These are phyloP conservation scores for Cicer cuneatum DNA, from an alignment of 306 rosid species.

Conservation along the genomic window DNA sequence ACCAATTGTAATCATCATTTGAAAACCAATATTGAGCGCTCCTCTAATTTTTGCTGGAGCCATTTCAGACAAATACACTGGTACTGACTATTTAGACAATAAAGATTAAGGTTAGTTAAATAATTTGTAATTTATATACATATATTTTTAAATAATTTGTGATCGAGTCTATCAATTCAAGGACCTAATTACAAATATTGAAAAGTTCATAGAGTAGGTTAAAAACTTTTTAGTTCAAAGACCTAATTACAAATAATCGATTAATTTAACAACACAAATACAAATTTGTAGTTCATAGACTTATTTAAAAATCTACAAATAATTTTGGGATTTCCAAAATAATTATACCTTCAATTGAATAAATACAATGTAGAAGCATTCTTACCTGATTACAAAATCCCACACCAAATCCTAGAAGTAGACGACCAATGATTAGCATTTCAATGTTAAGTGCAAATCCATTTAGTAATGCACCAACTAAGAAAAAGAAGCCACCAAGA, in stretches of 20 bases:
- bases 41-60: slow-evolving; percentile 48
- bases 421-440: slow-evolving; percentile 48
- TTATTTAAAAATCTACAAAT: too few relatives aligned
- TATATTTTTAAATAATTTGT: too few relatives aligned
- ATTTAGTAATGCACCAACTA: slow-evolving; percentile 35
- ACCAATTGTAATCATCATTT: slow-evolving; percentile 49
- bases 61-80: slow-evolving; percentile 47
- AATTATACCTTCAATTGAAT: too few relatives aligned
- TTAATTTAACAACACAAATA: too few relatives aligned
- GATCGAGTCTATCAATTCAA: too few relatives aligned
- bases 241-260: too few relatives aligned
- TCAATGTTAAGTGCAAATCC: slow-evolving; percentile 22
- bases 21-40: slow-evolving; percentile 44
- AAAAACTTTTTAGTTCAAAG: too few relatives aligned
- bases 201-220: too few relatives aligned
- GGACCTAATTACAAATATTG: too few relatives aligned
- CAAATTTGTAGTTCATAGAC: too few relatives aligned
- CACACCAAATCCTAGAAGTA: slow-evolving; percentile 42
- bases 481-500: slow-evolving; percentile 42
- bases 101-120: not conserved
- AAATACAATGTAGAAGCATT: not conserved
- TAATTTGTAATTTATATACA: too few relatives aligned
- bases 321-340: too few relatives aligned
- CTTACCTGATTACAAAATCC: slow-evolving; percentile 47
- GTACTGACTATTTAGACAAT: slow-evolving; percentile 34